These are phyloP conservation scores for Hanseniaspora singularis DNA, from an alignment of 805 yeast genomes.

Conservation along the genomic window DNA sequence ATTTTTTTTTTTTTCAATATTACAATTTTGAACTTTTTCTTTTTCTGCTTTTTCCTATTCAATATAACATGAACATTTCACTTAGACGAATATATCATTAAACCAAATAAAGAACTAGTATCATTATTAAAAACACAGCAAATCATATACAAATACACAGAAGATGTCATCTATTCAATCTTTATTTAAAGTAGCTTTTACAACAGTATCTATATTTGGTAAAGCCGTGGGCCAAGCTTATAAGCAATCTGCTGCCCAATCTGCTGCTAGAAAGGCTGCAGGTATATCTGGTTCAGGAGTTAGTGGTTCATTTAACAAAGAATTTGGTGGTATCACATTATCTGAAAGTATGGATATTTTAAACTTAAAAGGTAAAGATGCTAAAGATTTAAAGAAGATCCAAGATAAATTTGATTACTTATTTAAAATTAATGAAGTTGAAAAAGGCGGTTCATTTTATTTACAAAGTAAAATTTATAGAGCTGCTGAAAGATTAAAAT, in stretches of 20 bases:
- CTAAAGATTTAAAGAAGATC: conserved; percentile 45
- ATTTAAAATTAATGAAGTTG: conserved; percentile 81
- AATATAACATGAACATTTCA: too few relatives aligned
- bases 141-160: background rate
- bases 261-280: conserved; percentile 57
- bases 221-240: conserved; percentile 94
- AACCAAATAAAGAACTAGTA: too few relatives aligned
- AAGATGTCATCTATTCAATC: conserved; percentile 73
- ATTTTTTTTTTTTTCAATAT: too few relatives aligned
- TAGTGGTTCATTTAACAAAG: conserved; percentile 28
- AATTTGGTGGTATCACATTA: conserved; percentile 63
- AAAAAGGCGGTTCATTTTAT: conserved; percentile 92
- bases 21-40: too few relatives aligned
- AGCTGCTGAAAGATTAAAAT: conserved; percentile 82
- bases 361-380: conserved; percentile 53
- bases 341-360: conserved; percentile 88
- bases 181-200: conserved; percentile 73
- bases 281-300: conserved; percentile 35
- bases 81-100: too few relatives aligned
- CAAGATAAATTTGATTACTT: conserved; percentile 66
- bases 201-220: conserved; percentile 94
- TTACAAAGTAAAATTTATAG: conserved; percentile 84
- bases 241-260: conserved; percentile 87
- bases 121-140: too few relatives aligned
- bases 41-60: too few relatives aligned